A percentile compares a stretch with the other conserved stretches of the same genome.
Conservation (phyloP, 2,329 filamentous ascomycete genomes). For the Apiospora malaysiana region DNA sequence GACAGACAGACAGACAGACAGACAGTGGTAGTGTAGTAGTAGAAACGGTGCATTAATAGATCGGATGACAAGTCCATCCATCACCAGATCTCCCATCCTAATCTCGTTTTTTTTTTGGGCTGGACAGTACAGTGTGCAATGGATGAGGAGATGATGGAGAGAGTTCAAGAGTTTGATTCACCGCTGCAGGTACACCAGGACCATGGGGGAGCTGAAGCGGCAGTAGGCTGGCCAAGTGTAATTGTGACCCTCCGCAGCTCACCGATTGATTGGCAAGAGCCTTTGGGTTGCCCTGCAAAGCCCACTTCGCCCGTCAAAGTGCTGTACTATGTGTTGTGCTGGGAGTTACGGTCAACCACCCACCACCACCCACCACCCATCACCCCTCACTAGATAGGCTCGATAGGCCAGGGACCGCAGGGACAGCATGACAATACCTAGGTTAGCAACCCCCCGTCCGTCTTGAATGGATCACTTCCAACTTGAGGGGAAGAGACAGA, state of each 20-base stretch:
- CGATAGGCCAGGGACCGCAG: not conserved
- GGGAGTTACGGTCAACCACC: slow-evolving; percentile 17
- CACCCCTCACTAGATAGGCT: not conserved
- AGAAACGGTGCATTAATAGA: not conserved
- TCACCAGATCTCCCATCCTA: not conserved
- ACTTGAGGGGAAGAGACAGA: slow-evolving; percentile 4
- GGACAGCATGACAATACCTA: not conserved
- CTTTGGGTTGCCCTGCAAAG: slow-evolving; percentile 8
- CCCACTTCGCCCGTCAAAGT: slow-evolving; percentile 7
- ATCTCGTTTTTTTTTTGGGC: not conserved
- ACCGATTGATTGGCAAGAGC: slow-evolving; percentile 7
- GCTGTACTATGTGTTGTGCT: slow-evolving; percentile 16
- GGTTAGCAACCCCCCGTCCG: not conserved
- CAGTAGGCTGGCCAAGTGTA: slow-evolving; percentile 16
- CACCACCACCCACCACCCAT: not conserved
- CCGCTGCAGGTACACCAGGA: slow-evolving; percentile 17
- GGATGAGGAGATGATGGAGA: not conserved
- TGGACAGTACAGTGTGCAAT: not conserved
- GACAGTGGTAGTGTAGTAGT: no score
- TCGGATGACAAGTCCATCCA: not conserved
- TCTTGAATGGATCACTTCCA: slow-evolving; percentile 1
- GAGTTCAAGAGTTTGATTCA: slow-evolving; percentile 17
- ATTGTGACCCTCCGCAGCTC: slow-evolving; percentile 16
- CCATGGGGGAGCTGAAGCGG: slow-evolving; percentile 5
- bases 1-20: no score